These are phyloP conservation scores for Rugosomyces carneus DNA, from an alignment of 1,284 basidiomycete species.

Conservation along the genomic window DNA sequence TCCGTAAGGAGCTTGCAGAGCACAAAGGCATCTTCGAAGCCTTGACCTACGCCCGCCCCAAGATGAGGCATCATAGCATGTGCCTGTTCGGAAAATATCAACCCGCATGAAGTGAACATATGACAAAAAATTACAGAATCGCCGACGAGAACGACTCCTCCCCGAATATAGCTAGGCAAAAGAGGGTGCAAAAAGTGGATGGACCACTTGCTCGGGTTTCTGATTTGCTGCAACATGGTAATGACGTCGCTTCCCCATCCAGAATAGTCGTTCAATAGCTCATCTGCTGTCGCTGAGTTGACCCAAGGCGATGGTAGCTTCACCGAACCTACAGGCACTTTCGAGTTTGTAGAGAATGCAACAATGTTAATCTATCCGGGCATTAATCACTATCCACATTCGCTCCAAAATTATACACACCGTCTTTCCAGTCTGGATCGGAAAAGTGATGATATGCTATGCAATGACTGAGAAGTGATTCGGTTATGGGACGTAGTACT, in stretches of 20 bases:
- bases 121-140: conserved; percentile 41
- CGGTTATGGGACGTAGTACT: background rate
- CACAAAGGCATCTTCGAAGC: conserved; percentile 53
- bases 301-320: conserved; percentile 43
- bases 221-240: conserved; percentile 40
- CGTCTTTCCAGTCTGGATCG: conserved; percentile 38
- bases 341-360: conserved; percentile 39
- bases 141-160: conserved; percentile 47
- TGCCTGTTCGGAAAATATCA: conserved; percentile 27
- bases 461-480: background rate
- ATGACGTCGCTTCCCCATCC: conserved; percentile 46
- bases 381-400: background rate
- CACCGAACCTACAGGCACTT: conserved; percentile 30
- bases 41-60: conserved; percentile 60
- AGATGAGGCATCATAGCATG: conserved; percentile 58
- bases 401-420: conserved; percentile 24
- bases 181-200: conserved; percentile 50
- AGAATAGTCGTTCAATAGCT: conserved; percentile 39
- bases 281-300: conserved; percentile 33
- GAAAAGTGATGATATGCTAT: conserved; percentile 54
- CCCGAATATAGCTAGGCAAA: conserved; percentile 40
- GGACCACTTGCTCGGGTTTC: conserved; percentile 51
- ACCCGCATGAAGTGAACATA: background rate
- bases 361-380: conserved; percentile 45
- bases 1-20: conserved; percentile 44